Percentiles rank a stretch among this genome's conserved stretches.
phyloP scores from a whole-genome alignment of 1,139 yeast species.

The Saccharomyces hybrid region DNA sequence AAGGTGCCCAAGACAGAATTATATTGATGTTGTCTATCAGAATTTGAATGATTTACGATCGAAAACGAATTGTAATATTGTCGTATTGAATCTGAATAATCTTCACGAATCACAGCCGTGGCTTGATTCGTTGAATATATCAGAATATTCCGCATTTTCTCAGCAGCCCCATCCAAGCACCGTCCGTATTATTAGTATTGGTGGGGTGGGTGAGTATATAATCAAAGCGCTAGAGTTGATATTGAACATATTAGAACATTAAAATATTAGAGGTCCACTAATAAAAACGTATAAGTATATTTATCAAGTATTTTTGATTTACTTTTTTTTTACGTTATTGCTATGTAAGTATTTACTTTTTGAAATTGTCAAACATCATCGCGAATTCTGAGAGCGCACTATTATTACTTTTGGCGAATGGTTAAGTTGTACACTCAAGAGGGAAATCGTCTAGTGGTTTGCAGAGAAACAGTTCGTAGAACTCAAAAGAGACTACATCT shows the following conservation, averaged over 20 bases:
- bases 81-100: conserved; percentile 28
- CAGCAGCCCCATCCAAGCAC: conserved; percentile 29
- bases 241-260: conserved; percentile 12
- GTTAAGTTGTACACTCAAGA: not conserved
- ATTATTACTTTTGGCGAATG: not conserved
- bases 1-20: conserved; percentile 28
- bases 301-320: not conserved
- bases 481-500: not conserved
- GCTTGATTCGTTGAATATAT: conserved; percentile 21
- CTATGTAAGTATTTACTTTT: not conserved
- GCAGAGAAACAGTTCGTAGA: not conserved
- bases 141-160: conserved; percentile 14
- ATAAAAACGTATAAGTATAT: not conserved
- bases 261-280: not conserved
- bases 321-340: not conserved
- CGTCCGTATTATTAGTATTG: conserved; percentile 29
- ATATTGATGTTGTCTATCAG: conserved; percentile 23
- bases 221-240: conserved; percentile 22
- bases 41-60: conserved; percentile 24
- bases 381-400: not conserved
- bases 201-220: conserved; percentile 32
- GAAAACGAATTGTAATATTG: conserved; percentile 30
- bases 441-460: not conserved
- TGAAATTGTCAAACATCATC: not conserved
- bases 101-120: conserved; percentile 29